phyloP scores from a whole-genome alignment of 2,329 filamentous ascomycete genomes.

The Annulohypoxylon truncatum region DNA sequence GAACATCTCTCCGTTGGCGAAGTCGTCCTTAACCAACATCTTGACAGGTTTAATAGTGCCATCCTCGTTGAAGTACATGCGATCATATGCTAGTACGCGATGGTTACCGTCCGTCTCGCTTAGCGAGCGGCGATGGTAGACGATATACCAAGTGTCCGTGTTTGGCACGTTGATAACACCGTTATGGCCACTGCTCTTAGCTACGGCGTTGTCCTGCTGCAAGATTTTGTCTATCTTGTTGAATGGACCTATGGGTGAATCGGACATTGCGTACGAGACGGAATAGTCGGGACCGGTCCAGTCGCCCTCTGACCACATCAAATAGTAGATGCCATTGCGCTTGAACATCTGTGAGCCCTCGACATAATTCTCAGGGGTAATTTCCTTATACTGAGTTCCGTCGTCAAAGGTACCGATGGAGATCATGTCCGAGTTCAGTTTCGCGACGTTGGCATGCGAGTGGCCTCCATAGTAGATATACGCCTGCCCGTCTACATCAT shows the following conservation, averaged over 20 bases:
- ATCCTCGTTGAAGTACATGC: slow-evolving; percentile 59
- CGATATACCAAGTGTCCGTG: slow-evolving; percentile 57
- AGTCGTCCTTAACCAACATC: slow-evolving; percentile 60
- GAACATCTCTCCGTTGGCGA: slow-evolving; percentile 54
- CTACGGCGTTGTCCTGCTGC: slow-evolving; percentile 50
- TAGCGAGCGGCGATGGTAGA: slow-evolving; percentile 59
- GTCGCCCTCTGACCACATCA: slow-evolving; percentile 59
- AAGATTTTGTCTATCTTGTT: slow-evolving; percentile 54
- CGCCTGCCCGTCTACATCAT: slow-evolving; percentile 53
- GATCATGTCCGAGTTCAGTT: slow-evolving; percentile 58
- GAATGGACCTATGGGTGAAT: slow-evolving; percentile 57
- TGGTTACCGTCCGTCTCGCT: slow-evolving; percentile 59
- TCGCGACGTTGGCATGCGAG: slow-evolving; percentile 56
- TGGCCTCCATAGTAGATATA: slow-evolving; percentile 60
- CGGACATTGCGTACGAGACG: slow-evolving; percentile 57
- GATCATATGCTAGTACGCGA: slow-evolving; percentile 60
- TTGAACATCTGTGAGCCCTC: slow-evolving; percentile 59
- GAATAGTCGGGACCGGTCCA: slow-evolving; percentile 61
- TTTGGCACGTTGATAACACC: slow-evolving; percentile 55
- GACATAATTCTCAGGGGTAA: slow-evolving; percentile 60
- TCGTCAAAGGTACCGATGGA: slow-evolving; percentile 56
- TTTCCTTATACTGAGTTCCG: slow-evolving; percentile 55
- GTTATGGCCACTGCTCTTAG: slow-evolving; percentile 55
- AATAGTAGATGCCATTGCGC: slow-evolving; percentile 56
- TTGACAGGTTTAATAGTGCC: slow-evolving; percentile 57